These are phyloP conservation scores for Calonectria ilicicola DNA, from an alignment of 2,329 filamentous ascomycete genomes.

Conservation along the genomic window DNA sequence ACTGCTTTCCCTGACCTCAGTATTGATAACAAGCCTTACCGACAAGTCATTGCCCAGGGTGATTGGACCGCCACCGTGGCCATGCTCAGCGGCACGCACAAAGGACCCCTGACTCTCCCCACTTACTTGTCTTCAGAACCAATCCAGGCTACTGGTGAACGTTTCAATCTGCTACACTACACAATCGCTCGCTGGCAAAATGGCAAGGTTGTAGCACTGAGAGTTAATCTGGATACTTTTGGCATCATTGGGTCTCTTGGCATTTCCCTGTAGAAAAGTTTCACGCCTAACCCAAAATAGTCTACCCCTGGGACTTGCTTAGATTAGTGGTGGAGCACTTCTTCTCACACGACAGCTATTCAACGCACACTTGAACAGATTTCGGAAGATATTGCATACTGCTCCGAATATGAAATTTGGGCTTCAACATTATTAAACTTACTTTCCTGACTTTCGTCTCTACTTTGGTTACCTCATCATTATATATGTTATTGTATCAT, in stretches of 20 bases:
- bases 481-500: no score
- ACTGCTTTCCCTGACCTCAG: slow-evolving; percentile 1
- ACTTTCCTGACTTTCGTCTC: no score
- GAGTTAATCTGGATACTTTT: background rate
- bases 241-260: background rate
- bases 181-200: slow-evolving; percentile 3
- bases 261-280: no score
- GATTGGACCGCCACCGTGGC: slow-evolving; percentile 11
- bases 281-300: no score
- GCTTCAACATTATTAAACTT: no score
- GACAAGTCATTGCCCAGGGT: background rate
- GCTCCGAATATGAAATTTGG: no score
- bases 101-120: background rate
- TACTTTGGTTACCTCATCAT: no score
- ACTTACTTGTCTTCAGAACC: background rate
- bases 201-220: background rate
- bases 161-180: background rate
- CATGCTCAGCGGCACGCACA: slow-evolving; percentile 2
- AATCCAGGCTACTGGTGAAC: background rate
- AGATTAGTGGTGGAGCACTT: no score
- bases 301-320: no score
- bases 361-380: no score
- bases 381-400: no score
- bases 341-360: no score
- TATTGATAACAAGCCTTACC: background rate